Base-by-base conservation (phyloP, 2,329 filamentous ascomycete species). In the Phyllosticta paracitricarpa region DNA sequence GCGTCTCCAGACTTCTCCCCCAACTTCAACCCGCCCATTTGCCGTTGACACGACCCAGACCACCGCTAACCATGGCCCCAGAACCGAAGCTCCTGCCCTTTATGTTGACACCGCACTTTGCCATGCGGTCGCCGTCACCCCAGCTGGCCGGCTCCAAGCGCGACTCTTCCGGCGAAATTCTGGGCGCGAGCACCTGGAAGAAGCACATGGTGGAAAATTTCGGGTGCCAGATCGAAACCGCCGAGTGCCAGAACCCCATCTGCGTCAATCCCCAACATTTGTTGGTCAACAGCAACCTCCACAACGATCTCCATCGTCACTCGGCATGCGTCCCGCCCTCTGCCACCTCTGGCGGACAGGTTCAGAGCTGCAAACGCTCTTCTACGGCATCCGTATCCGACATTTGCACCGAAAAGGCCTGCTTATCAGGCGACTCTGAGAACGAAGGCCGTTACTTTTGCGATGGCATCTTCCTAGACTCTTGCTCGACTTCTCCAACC, bases 391-490 rank as follows among this genome's bases (percentile, higher is more conserved):
- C 59, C 25, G 59, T 19, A 5, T 48, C 61, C 10, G 61, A 55
- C 35, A 62, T 61, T 19, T 61, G 61, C 61, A 52, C 40, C 24
- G 61, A 62, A 35, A 55, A 35, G 33, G 40, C 24, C 2, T 61
- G 59, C 25, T 24, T 17, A 55, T 4, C 4, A 10, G 54, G 54
- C 17, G 54, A 52, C 55, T 54, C 59, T 2, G 26, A 48, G 22
- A 52, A 48, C 53, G 69, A 71, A 52, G 64, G 70, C 53, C 71
- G 72, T 61, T n/a, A 48, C 40, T n/a, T 48, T 17, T 75, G 72
- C 61, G 70, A 73, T 64, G 71, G 67, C 54, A 73, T 71, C 64
- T 68, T 68, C 61, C 62, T 69, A 35, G 70, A 72, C 55, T 63
- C 56, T 6, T 56, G 14, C 40, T 64, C 68, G 7, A 68, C 66